Conservation (phyloP, 352 stramenopile species). For the Pythium phragmiticola region DNA sequence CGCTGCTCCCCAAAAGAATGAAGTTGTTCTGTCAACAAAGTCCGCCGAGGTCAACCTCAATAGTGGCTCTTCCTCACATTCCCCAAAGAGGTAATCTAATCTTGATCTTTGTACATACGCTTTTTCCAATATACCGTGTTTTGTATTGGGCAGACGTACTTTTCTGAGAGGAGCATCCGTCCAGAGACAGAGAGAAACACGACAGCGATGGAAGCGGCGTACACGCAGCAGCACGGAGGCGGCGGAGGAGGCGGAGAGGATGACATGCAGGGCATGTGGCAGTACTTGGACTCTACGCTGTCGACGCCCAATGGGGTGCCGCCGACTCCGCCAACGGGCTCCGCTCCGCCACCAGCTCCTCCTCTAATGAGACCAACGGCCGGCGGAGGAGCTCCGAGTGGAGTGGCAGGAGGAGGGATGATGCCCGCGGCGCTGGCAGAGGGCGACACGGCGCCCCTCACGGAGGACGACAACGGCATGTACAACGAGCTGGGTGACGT, state of each 20-base stretch:
- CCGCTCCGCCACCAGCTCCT: constrained; percentile 3
- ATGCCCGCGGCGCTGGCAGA: constrained; percentile 27
- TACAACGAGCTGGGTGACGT: constrained; percentile 71
- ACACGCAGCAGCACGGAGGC: constrained; percentile 2
- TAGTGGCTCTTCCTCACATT: background rate
- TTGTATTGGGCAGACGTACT: background rate
- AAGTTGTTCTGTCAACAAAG: constrained; percentile 7
- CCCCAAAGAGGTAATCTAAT: background rate
- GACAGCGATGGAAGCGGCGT: constrained; percentile 8
- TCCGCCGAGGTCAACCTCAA: background rate
- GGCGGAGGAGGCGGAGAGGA: constrained; percentile 20
- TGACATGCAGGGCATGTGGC: constrained; percentile 66
- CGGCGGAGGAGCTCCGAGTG: background rate
- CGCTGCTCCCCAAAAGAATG: background rate
- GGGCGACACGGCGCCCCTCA: constrained; percentile 32
- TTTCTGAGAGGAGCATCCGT: background rate
- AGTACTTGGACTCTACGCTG: constrained; percentile 59
- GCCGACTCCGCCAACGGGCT: constrained; percentile 16
- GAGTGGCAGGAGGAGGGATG: background rate
- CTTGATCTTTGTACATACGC: no score
- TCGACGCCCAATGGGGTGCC: constrained; percentile 32
- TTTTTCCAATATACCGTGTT: background rate
- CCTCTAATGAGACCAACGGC: background rate
- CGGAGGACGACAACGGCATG: constrained; percentile 49
- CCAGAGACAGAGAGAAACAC: background rate